phyloP scores from a whole-genome alignment of 805 yeast species.

The Novakomyces olei region DNA sequence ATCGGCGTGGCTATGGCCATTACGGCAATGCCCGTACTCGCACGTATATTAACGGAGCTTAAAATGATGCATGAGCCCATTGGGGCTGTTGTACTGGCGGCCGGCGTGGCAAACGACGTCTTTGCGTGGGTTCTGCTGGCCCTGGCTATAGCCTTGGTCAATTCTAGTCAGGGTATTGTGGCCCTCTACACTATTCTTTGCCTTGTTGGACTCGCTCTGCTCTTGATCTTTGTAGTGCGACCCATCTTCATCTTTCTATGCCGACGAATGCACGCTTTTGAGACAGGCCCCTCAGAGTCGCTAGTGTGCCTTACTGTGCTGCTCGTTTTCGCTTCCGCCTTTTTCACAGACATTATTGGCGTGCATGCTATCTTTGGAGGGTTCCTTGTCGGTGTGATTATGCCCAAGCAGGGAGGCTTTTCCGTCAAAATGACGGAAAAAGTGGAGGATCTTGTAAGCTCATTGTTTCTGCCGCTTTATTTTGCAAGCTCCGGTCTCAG shows the following conservation, averaged over 20 bases:
- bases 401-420: conserved; percentile 57
- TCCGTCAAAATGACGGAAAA: conserved; percentile 48
- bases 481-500: conserved; percentile 62
- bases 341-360: conserved; percentile 64
- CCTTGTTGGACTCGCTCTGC: conserved; percentile 39
- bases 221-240: conserved; percentile 36
- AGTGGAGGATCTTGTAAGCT: conserved; percentile 55
- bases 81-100: conserved; percentile 41
- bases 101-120: conserved; percentile 62
- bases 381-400: conserved; percentile 49
- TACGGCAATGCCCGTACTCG: conserved; percentile 70
- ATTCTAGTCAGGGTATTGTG: conserved; percentile 42
- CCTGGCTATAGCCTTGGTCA: conserved; percentile 52
- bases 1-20: conserved; percentile 68
- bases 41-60: conserved; percentile 54
- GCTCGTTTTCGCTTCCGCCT: conserved; percentile 42
- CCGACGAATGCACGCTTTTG: conserved; percentile 30
- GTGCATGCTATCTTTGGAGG: conserved; percentile 79
- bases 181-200: conserved; percentile 49
- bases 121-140: conserved; percentile 68
- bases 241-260: conserved; percentile 24
- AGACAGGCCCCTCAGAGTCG: conserved; percentile 35
- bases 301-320: conserved; percentile 37
- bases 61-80: conserved; percentile 30
- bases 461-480: conserved; percentile 51